phyloP scores from a whole-genome alignment of 2,329 filamentous ascomycete genomes.

The Aspergillus sojae region DNA sequence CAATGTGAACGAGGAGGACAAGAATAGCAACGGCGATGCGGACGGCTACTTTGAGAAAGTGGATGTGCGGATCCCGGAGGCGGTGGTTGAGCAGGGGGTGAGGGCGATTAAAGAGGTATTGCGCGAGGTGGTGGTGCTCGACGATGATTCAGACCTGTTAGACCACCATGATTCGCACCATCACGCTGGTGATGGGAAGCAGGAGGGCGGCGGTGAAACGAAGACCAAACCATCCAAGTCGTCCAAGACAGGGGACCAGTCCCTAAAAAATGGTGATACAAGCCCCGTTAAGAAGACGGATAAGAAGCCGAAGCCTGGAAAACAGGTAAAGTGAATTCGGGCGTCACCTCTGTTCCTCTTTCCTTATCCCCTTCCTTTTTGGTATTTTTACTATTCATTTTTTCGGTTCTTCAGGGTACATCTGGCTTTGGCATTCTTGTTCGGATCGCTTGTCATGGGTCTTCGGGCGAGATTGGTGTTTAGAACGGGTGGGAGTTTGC shows the following conservation, averaged over 20 bases:
- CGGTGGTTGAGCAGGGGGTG: conserved; percentile 54
- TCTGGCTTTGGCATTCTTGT: conserved; percentile 1
- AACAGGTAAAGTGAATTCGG: conserved; percentile 20
- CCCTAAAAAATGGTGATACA: conserved; percentile 25
- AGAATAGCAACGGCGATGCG: conserved; percentile 9
- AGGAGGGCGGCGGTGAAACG: conserved; percentile 12
- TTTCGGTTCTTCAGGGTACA: background rate
- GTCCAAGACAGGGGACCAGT: conserved; percentile 6
- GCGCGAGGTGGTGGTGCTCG: conserved; percentile 52
- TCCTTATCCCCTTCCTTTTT: background rate
- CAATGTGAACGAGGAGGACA: conserved; percentile 27
- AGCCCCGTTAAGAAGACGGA: conserved; percentile 29
- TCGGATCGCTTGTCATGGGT: background rate
- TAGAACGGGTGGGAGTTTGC: conserved; percentile 12
- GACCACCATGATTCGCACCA: background rate
- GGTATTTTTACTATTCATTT: background rate
- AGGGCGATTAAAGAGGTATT: conserved; percentile 56
- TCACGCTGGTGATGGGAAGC: conserved; percentile 11
- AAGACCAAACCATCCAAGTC: conserved; percentile 11
- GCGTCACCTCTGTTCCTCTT: background rate
- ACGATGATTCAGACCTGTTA: conserved; percentile 37
- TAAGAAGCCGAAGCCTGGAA: conserved; percentile 28
- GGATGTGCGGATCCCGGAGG: conserved; percentile 53
- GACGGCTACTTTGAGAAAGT: conserved; percentile 40
- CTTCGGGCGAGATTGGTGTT: conserved; percentile 12